phyloP scores from a whole-genome alignment of 768 basidiomycete species.

The Tricholoma matsutake region DNA sequence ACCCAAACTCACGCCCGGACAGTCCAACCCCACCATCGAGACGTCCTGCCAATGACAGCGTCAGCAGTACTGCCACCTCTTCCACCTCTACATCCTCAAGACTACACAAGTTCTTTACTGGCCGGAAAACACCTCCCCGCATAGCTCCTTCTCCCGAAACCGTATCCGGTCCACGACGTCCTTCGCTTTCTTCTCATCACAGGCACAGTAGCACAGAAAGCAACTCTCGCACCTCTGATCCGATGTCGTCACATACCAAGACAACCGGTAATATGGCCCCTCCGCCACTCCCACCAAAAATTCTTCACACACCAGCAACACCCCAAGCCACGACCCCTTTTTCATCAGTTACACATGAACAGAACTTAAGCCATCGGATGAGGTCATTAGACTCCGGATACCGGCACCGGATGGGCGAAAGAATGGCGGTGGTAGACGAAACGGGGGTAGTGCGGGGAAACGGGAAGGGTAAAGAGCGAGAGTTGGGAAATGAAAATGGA shows the following conservation, averaged over 20 bases:
- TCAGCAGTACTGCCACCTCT: conserved; percentile 26
- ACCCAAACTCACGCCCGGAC: conserved; percentile 21
- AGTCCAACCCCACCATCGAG: conserved; percentile 28
- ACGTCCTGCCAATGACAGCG: conserved; percentile 7
- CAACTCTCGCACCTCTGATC: conserved; percentile 12
- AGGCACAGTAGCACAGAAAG: conserved; percentile 13
- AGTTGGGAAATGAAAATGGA: conserved; percentile 24
- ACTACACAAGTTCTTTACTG: conserved; percentile 16
- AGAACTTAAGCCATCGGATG: conserved; percentile 11
- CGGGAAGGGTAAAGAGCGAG: conserved; percentile 25
- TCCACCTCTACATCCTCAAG: conserved; percentile 22
- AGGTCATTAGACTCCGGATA: conserved; percentile 37
- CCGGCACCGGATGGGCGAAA: conserved; percentile 26
- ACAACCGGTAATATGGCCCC: conserved; percentile 7
- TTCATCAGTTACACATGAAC: conserved; percentile 4
- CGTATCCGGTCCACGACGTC: conserved; percentile 16
- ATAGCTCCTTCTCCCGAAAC: conserved; percentile 10
- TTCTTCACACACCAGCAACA: conserved; percentile 32
- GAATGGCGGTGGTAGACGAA: conserved; percentile 37
- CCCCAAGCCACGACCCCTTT: conserved; percentile 16
- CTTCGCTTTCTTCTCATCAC: conserved; percentile 14
- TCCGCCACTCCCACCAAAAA: conserved; percentile 22
- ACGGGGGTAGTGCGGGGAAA: conserved; percentile 23
- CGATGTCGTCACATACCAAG: conserved; percentile 3
- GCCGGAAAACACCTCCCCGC: conserved; percentile 12